A percentile compares a stretch with the other conserved stretches of the same genome.
Evolutionary conservation across 306 rosid species (phyloP).

Genomic region (Calophaca sinica): DNA sequence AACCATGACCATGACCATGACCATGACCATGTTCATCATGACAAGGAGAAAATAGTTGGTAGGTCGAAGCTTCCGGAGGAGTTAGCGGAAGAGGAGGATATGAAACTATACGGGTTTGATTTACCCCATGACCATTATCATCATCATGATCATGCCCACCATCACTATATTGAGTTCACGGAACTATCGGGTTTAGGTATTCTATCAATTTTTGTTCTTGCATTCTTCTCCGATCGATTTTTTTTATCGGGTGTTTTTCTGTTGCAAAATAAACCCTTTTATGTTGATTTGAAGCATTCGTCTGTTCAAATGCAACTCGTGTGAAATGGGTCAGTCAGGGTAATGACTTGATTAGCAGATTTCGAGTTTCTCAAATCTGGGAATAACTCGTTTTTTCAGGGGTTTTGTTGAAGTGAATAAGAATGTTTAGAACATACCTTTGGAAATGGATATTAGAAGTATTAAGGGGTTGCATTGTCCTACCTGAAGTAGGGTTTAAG

Average conservation of each 20-base stretch:
- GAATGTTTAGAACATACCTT: background rate
- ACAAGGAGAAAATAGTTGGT: constrained; percentile 26
- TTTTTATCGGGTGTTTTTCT: constrained; percentile 8
- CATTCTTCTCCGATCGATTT: background rate
- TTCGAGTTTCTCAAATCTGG: background rate
- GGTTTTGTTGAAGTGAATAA: background rate
- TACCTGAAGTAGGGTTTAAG: too few relatives aligned
- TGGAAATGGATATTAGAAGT: background rate
- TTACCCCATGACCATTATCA: too few relatives aligned
- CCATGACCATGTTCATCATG: constrained; percentile 32
- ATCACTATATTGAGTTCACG: constrained; percentile 45
- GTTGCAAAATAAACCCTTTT: constrained; percentile 29
- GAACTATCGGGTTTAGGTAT: constrained; percentile 77
- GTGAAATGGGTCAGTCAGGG: background rate
- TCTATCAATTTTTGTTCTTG: background rate
- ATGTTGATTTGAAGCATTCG: constrained; percentile 4
- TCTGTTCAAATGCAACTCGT: background rate
- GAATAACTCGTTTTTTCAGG: background rate
- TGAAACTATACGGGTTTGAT: constrained; percentile 80
- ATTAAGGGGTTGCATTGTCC: background rate
- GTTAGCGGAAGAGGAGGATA: constrained; percentile 96
- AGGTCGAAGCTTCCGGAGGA: constrained; percentile 79
- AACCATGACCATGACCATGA: constrained; percentile 41
- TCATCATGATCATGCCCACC: constrained; percentile 44
- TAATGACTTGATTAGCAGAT: background rate